Conservation (phyloP, 805 yeast species). For the Saccharomycopsis sp. region DNA sequence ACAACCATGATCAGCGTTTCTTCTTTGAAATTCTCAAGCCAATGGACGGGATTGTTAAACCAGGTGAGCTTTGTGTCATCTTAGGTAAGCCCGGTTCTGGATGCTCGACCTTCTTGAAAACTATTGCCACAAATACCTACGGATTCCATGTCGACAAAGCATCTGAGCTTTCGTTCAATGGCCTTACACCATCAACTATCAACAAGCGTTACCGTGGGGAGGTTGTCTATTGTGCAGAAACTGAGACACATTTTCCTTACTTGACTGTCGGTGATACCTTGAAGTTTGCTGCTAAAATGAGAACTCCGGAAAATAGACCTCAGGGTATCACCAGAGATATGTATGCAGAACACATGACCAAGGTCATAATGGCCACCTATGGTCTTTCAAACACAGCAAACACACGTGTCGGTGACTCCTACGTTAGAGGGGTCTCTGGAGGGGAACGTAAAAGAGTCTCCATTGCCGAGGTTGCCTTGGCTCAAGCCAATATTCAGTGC, state of each 20-base stretch:
- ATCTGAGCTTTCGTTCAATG: conserved; percentile 46
- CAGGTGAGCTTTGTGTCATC: conserved; percentile 64
- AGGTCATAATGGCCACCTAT: conserved; percentile 43
- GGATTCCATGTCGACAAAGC: conserved; percentile 47
- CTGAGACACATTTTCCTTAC: conserved; percentile 63
- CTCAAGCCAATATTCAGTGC: conserved; percentile 43
- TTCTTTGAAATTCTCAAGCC: conserved; percentile 50
- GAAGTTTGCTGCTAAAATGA: conserved; percentile 52
- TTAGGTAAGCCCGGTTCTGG: conserved; percentile 78
- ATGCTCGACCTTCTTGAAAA: conserved; percentile 59
- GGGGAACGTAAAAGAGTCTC: conserved; percentile 53
- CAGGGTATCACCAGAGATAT: conserved; percentile 52
- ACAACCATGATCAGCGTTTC: conserved; percentile 17
- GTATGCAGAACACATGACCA: conserved; percentile 47
- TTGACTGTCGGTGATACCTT: conserved; percentile 62
- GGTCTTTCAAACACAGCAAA: conserved; percentile 36
- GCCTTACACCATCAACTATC: conserved; percentile 46
- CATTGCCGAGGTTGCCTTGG: conserved; percentile 43
- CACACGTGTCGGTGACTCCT: conserved; percentile 40
- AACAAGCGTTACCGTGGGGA: conserved; percentile 54
- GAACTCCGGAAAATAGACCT: conserved; percentile 57
- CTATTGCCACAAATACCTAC: conserved; percentile 51
- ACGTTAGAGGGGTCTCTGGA: conserved; percentile 52
- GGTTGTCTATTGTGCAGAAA: conserved; percentile 62
- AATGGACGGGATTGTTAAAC: conserved; percentile 55